Base-by-base conservation (phyloP, 768 basidiomycete species). In the Lepiota subincarnata region DNA sequence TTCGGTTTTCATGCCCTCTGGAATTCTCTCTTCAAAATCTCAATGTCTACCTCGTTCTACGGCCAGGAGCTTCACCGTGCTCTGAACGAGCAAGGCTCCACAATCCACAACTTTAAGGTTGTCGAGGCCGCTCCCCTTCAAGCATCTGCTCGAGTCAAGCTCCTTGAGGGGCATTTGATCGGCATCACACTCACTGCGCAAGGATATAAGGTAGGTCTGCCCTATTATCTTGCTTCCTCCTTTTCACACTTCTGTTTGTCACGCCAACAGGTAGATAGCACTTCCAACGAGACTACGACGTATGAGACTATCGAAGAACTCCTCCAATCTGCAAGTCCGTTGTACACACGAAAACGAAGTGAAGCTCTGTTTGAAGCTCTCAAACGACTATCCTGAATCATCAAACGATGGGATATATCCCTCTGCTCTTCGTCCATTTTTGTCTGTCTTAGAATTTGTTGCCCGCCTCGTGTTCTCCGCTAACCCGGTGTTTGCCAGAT, bases 271-370 rank as follows among this genome's bases (percentile, higher is more conserved):
- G 57, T 58, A 38, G 53, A 58, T 52, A 54, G 46, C 49, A 66
- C 68, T 28, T 60, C 31, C 64, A 55, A 66, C 37, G 60, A 59
- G 38, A 36, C 37, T 11, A 41, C 47, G 37, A 42, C 56, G n/a
- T 81, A 78, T 53, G 87, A 89, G 66, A 78, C 76, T 16, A 61
- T 87, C 16, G 87, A 87, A 45, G 73, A 70, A 26, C 71, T 88
- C 22, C 71, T 89, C 31, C 71, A 73, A 46, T 70, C 75, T 13
- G 62, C 73, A 48, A 89, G 87, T 64, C 72, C 75, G n/a, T 64
- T 75, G 59, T 88, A 83, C 60, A 65, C 64, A 42, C 66, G 66
- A 56, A 77, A 69, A 57, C 70, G 71, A 53, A 76, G 78, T 56
- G 78, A 79, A 16, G 57, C 65, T 22, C 68, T 84, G 48, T 64